phyloP scores from a whole-genome alignment of 768 basidiomycete genomes.

The Pulveroboletus sp. region DNA sequence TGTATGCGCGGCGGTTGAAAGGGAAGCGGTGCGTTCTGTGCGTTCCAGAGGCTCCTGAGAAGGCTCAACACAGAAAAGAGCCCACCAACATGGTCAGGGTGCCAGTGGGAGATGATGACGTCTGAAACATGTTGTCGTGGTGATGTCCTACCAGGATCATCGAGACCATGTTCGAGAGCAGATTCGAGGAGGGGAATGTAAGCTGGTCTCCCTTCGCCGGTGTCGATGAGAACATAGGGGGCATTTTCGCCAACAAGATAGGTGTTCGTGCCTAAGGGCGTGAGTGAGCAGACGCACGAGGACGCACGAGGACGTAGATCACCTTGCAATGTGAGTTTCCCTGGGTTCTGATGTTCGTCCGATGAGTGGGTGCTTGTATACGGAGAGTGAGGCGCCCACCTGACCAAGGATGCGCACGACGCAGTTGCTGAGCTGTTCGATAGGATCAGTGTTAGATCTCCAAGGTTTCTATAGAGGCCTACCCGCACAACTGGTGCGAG shows the following conservation, averaged over 20 bases:
- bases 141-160: not conserved
- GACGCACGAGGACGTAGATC: not conserved
- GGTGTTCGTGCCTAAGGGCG: conserved; percentile 72
- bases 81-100: conserved; percentile 81
- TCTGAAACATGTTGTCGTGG: conserved; percentile 59
- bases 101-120: conserved; percentile 89
- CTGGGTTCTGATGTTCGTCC: conserved; percentile 60
- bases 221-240: conserved; percentile 79
- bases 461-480: conserved; percentile 7
- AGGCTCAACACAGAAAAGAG: conserved; percentile 64
- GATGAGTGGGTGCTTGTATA: not conserved
- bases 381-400: conserved; percentile 34
- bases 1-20: conserved; percentile 70
- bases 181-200: conserved; percentile 66
- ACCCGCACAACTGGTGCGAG: conserved; percentile 55
- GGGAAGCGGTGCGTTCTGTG: conserved; percentile 38
- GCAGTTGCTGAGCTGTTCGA: conserved; percentile 56
- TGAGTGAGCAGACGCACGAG: not conserved
- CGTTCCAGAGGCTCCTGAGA: conserved; percentile 59
- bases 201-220: conserved; percentile 65
- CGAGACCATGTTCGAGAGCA: conserved; percentile 46
- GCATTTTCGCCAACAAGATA: conserved; percentile 70
- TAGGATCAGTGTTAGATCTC: not conserved
- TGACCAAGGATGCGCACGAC: conserved; percentile 72
- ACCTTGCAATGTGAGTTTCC: conserved; percentile 88